Percentiles rank a stretch among this genome's conserved stretches.
These are phyloP conservation scores for Areca catechu DNA, from an alignment of 176 grass and related monocot genomes.

Conservation along the genomic window DNA sequence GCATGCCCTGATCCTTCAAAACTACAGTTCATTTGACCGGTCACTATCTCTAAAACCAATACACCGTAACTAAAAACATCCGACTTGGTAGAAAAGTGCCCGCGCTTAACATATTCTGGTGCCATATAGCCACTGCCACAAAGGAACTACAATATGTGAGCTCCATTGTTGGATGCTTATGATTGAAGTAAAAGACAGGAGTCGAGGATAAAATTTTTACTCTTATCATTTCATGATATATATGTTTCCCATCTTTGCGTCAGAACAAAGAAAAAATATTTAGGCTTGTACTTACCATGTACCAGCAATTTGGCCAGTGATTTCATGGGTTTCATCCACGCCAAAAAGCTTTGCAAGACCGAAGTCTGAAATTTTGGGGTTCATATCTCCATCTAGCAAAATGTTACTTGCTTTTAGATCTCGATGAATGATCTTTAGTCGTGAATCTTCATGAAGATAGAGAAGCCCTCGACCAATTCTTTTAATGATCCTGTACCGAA, in stretches of 20 bases:
- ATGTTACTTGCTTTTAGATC: constrained; percentile 48
- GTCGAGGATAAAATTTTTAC: too few species aligned
- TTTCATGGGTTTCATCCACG: constrained; percentile 17
- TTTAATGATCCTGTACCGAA: constrained; percentile 40
- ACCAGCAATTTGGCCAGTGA: constrained; percentile 34
- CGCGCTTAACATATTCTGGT: constrained; percentile 41
- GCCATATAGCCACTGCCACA: constrained; percentile 48
- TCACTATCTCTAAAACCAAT: constrained; percentile 38
- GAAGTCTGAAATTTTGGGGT: constrained; percentile 61
- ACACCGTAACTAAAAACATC: constrained; percentile 56
- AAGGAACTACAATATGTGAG: too few species aligned
- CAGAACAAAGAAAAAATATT: too few species aligned
- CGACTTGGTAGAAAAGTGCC: constrained; percentile 40
- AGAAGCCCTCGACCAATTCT: constrained; percentile 39
- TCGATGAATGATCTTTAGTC: constrained; percentile 41
- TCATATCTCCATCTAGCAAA: constrained; percentile 42
- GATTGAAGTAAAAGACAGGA: neutral
- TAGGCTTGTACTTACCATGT: constrained; percentile 23
- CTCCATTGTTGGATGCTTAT: too few species aligned
- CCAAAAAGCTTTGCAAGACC: constrained; percentile 45
- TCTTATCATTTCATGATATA: too few species aligned
- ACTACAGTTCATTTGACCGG: constrained; percentile 22
- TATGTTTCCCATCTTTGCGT: too few species aligned
- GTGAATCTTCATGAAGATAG: constrained; percentile 59
- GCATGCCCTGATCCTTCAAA: neutral